Evolutionary conservation across 2,329 filamentous ascomycete genomes (phyloP), one percentile per base, ranked within the genome.

Genomic region (Diaporthe sp.): DNA sequence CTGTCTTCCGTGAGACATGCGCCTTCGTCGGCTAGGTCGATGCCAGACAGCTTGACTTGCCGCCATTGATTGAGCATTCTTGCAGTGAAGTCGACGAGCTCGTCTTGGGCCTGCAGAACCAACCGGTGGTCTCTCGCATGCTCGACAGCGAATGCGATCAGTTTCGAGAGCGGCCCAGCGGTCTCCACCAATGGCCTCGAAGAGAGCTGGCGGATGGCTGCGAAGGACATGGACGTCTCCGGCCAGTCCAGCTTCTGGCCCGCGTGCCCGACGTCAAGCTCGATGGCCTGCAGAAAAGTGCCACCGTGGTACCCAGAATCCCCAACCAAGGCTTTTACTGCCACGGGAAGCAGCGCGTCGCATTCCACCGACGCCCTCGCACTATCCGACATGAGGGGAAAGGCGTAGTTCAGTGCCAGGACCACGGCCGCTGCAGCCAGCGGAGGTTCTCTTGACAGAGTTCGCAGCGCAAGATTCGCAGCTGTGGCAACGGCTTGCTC

Each of bases 361-460:
- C 92, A 93, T 79, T 95, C 87, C 53, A 97, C 82, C 63, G 88
- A 85, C 8, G 85, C 83, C 78, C 89, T 89, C 75, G 93, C 88
- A 4, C 85, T 82, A 71, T 92, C 90, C 0, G 92, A 91, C 10
- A 98, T 84, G 37, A 94, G 86, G 4, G 93, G 92, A 79, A 97
- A 96, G 1, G 92, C 92, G 81, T 95, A 94, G 79, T 94, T 95
- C 78, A 98, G 85, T 0, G 94, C 92, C 79, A 97, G 88, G 0
- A 92, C 90, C 42, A 96, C 90, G 8, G 90, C 88, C 8, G 83
- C 86, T 10, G 84, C 84, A 0, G 86, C 88, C 17, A 86, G 79
- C 9, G 80, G 83, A 28, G 73, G 73, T 15, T 87, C 86, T 58
- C 84, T 82, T 25, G 81, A 79, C 15, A 83, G 82, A 7, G 87